A percentile compares a stretch with the other conserved stretches of the same genome.
Evolutionary conservation across 306 rosid genomes (phyloP).

Genomic region (Quercus parvula): DNA sequence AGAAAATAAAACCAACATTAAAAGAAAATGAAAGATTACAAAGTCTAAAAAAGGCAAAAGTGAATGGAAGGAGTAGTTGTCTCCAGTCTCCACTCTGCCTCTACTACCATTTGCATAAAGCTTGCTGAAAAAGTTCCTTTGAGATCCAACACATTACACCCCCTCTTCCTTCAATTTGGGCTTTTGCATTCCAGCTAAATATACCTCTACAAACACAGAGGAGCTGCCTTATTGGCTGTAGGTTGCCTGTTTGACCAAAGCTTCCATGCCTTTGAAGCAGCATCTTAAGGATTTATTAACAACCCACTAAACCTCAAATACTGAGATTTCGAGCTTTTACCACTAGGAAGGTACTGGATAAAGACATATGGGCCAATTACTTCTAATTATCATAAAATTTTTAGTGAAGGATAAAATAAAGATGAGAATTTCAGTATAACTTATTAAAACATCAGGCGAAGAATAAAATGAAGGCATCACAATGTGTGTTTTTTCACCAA

Average conservation of each 20-base stretch:
- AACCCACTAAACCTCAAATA: background rate
- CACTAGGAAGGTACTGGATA: background rate
- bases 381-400: background rate
- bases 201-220: background rate
- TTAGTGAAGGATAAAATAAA: background rate
- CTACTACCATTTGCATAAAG: background rate
- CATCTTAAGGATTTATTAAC: background rate
- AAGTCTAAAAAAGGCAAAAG: background rate
- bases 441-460: background rate
- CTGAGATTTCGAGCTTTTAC: background rate
- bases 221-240: background rate
- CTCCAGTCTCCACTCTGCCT: background rate
- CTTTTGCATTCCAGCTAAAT: background rate
- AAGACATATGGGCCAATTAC: background rate
- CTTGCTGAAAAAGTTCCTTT: background rate
- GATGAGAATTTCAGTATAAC: background rate
- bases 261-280: background rate
- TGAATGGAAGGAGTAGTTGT: background rate
- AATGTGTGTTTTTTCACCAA: background rate
- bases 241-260: background rate
- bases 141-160: background rate
- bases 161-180: background rate
- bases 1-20: background rate
- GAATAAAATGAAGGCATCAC: background rate
- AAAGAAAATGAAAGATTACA: background rate